Base-by-base conservation (phyloP, 2,329 filamentous ascomycete species). In the Cadophora sp. region DNA sequence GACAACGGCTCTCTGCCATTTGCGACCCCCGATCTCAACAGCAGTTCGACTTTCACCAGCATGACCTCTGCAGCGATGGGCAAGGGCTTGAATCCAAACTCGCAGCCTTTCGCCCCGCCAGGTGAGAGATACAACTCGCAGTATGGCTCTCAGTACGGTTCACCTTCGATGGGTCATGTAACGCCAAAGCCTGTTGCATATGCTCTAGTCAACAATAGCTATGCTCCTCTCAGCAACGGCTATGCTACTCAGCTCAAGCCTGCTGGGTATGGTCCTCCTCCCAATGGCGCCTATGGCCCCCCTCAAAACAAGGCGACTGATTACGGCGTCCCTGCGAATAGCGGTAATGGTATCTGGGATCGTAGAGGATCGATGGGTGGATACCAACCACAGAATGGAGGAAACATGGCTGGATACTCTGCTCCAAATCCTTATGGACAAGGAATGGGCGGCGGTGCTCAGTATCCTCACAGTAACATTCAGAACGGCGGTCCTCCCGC, bases 71-170 rank as follows among this genome's bases (percentile, higher is more conserved):
- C 14, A 14, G 6, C 16, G 1, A 3, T 14, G 11, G 22, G 13
- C n/a, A 43, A 43, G 16, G 18, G 47, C 6, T 24, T 66, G 50
- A 58, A 66, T 53, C 62, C 66, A 22, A 58, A 30, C 16, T 59
- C 39, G 5, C 20, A 20, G 41, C 55, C 63, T 20, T 68, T 66
- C 51, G 61, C 62, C 30, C 66, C 56, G 7, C 56, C 56, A 6
- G n/a, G 53, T 58, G 33, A 16, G 36, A n/a, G 20, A 33, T 41
- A 11, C 9, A 33, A n/a, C 9, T n/a, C 18, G 13, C 48, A 51
- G 20, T 48, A 4, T 48, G 47, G 47, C 11, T 51, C 22, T 22
- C 4, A 16, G 48, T 51, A 45, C 7, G 14, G 48, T 30, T 51
- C 48, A 43, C 53, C 53, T 58, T 41, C 53, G 8, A 22, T 58